Evolutionary conservation across 208 protist genomes (phyloP).

Genomic region (Phytomonas francai): DNA sequence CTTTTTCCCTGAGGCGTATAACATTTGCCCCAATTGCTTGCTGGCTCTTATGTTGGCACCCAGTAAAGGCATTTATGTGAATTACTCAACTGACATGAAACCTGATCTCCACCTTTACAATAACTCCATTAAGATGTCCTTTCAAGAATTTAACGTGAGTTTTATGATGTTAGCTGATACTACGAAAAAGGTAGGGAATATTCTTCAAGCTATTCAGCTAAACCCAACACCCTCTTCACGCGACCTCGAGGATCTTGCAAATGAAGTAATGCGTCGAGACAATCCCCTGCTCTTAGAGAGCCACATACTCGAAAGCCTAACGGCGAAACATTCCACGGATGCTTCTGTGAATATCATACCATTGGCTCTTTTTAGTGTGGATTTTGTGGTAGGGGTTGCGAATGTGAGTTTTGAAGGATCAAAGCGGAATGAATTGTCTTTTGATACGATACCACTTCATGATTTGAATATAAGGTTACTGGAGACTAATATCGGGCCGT

Average conservation of each 20-base stretch:
- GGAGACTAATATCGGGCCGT: neutral
- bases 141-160: neutral
- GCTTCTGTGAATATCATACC: neutral
- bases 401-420: neutral
- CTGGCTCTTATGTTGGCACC: slow-evolving; percentile 18
- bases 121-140: neutral
- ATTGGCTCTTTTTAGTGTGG: neutral
- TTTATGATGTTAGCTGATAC: neutral
- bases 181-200: neutral
- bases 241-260: neutral
- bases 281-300: neutral
- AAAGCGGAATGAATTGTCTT: neutral
- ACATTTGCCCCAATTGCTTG: slow-evolving; percentile 42
- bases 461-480: neutral
- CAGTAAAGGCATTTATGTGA: neutral
- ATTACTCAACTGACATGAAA: neutral
- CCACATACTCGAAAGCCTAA: neutral
- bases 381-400: neutral
- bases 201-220: neutral
- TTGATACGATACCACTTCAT: neutral
- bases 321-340: neutral
- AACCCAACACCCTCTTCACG: neutral
- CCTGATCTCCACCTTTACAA: neutral
- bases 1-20: slow-evolving; percentile 38
- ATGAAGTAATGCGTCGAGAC: neutral